Evolutionary conservation across 2,329 filamentous ascomycete genomes (phyloP).

Genomic region (Botrytis squamosa): DNA sequence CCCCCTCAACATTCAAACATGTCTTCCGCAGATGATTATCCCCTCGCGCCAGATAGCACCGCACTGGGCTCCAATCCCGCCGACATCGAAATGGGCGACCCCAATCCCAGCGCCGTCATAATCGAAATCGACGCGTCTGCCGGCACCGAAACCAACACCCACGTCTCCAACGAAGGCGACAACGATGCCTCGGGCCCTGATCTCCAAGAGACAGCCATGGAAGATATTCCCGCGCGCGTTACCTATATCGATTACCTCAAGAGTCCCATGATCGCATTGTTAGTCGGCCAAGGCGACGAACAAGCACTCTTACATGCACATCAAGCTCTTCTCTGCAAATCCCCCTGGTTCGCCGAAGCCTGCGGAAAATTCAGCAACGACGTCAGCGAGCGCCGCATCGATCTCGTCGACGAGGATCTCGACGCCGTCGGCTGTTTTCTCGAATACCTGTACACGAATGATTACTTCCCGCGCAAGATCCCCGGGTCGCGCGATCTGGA

Average conservation of each 20-base stretch:
- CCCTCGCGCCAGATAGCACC: conserved; percentile 24
- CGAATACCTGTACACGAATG: conserved; percentile 79
- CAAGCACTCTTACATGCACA: conserved; percentile 72
- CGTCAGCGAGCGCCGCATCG: conserved; percentile 64
- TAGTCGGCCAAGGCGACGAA: conserved; percentile 60
- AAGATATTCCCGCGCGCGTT: conserved; percentile 28
- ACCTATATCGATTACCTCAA: conserved; percentile 60
- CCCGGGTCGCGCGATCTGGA: conserved; percentile 67
- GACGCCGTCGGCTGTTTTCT: conserved; percentile 77
- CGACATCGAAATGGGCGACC: conserved; percentile 35
- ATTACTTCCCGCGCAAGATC: conserved; percentile 77
- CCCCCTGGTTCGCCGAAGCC: conserved; percentile 69
- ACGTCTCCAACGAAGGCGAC: not conserved
- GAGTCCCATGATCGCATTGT: conserved; percentile 67
- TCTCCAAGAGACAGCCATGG: conserved; percentile 29
- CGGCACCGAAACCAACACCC: not conserved
- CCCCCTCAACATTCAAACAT: not conserved
- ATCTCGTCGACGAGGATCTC: conserved; percentile 65
- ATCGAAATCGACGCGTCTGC: conserved; percentile 33
- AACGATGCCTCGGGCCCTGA: conserved; percentile 12
- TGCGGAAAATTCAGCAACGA: conserved; percentile 61
- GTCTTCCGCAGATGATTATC: conserved; percentile 29
- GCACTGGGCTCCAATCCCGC: conserved; percentile 23
- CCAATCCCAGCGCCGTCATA: conserved; percentile 25
- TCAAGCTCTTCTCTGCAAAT: conserved; percentile 70